Conservation (phyloP, 768 basidiomycete species). For the Lyophyllum semitale region DNA sequence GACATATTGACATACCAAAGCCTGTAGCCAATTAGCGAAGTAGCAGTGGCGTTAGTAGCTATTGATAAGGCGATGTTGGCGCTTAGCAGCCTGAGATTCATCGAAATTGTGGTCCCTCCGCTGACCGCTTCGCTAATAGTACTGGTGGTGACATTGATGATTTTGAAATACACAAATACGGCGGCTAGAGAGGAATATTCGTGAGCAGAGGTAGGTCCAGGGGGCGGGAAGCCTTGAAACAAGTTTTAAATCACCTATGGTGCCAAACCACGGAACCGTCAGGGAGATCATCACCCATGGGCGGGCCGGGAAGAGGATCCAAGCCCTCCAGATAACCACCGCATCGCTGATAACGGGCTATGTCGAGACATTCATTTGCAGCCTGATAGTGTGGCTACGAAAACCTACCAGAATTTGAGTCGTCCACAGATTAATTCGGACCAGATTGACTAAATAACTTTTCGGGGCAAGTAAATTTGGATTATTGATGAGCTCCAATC, state of each 20-base stretch:
- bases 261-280: slow-evolving; percentile 10
- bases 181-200: neutral
- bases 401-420: slow-evolving; percentile 1
- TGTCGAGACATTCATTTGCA: neutral
- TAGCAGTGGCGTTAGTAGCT: slow-evolving; percentile 15
- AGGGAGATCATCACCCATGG: slow-evolving; percentile 10
- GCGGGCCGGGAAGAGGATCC: slow-evolving; percentile 17
- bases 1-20: slow-evolving; percentile 5
- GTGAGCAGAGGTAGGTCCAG: neutral
- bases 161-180: slow-evolving; percentile 1
- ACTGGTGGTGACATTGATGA: neutral
- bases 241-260: slow-evolving; percentile 14
- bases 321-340: too few species aligned
- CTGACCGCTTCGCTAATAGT: too few species aligned
- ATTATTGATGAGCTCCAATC: neutral
- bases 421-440: neutral
- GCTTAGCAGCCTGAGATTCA: slow-evolving; percentile 1
- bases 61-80: slow-evolving; percentile 10
- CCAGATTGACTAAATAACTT: too few species aligned
- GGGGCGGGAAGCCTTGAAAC: too few species aligned
- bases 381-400: neutral
- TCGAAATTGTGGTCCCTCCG: slow-evolving; percentile 1
- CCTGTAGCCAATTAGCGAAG: slow-evolving; percentile 10
- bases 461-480: too few species aligned
- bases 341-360: slow-evolving; percentile 19